Evolutionary conservation across 1,139 yeast genomes (phyloP).

Genomic region (Debaryomyces singareniensis): DNA sequence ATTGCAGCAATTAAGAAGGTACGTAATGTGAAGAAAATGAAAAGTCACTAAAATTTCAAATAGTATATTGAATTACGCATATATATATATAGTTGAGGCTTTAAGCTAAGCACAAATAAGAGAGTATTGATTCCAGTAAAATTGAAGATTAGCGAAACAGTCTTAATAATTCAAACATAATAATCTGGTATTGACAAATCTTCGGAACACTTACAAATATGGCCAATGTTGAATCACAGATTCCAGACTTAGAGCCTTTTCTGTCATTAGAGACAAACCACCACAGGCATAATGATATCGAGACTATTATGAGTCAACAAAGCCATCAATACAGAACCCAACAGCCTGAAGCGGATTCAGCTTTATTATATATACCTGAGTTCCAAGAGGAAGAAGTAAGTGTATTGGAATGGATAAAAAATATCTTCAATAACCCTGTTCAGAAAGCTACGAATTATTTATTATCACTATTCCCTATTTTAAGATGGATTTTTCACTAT

Average conservation of each 20-base stretch:
- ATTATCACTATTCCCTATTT: slow-evolving; percentile 68
- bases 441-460: slow-evolving; percentile 38
- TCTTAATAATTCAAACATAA: no score
- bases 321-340: not conserved
- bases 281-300: not conserved
- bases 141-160: no score
- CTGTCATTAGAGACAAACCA: not conserved
- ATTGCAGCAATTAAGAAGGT: no score
- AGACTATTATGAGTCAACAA: not conserved
- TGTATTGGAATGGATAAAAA: slow-evolving; percentile 39
- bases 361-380: slow-evolving; percentile 22
- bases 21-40: no score
- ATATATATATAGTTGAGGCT: no score
- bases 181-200: no score
- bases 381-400: slow-evolving; percentile 38
- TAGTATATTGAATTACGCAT: no score
- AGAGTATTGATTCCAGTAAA: no score
- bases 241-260: slow-evolving; percentile 14
- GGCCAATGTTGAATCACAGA: slow-evolving; percentile 10
- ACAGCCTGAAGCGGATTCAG: not conserved
- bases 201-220: no score
- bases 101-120: no score
- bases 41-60: no score
- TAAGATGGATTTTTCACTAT: slow-evolving; percentile 78
- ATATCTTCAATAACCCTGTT: slow-evolving; percentile 35